Evolutionary conservation across 768 basidiomycete species (phyloP).

Genomic region (Floccularia luteovirens): DNA sequence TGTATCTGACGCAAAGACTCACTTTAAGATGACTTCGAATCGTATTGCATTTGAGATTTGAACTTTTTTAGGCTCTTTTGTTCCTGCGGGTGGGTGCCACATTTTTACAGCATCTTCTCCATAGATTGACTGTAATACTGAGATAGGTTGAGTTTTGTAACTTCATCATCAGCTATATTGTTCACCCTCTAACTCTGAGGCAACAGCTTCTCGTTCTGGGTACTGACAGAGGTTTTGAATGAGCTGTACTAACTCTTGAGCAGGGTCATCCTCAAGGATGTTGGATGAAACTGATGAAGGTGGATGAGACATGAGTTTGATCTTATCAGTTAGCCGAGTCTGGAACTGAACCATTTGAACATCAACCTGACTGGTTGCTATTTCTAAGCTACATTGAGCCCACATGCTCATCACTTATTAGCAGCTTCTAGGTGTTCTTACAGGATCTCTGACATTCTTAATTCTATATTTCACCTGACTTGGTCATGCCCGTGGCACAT

Average conservation of each 20-base stretch:
- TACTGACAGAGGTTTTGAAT: constrained; percentile 22
- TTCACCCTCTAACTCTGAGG: constrained; percentile 40
- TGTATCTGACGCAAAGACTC: constrained; percentile 17
- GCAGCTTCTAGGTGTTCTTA: too few species aligned
- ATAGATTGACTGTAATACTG: constrained; percentile 81
- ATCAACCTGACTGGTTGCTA: too few species aligned
- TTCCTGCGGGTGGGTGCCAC: constrained; percentile 36
- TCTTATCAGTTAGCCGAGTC: constrained; percentile 14
- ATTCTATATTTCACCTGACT: too few species aligned
- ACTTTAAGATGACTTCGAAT: constrained; percentile 63
- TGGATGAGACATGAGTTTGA: constrained; percentile 12
- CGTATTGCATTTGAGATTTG: too few species aligned
- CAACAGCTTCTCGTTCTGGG: constrained; percentile 31
- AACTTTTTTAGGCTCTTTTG: too few species aligned
- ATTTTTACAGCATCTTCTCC: constrained; percentile 58
- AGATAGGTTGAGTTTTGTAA: neutral
- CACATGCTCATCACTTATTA: too few species aligned
- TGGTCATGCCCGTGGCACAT: constrained; percentile 27
- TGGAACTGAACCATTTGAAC: neutral
- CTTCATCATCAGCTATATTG: neutral
- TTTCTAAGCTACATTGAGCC: too few species aligned
- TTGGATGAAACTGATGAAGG: constrained; percentile 18
- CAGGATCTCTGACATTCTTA: too few species aligned
- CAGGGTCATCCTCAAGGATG: constrained; percentile 13
- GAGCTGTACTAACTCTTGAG: constrained; percentile 23